A percentile compares a stretch with the other conserved stretches of the same genome.
These are phyloP conservation scores for Penicillium psychrofluorescens DNA, from an alignment of 495 filamentous ascomycete species.

Conservation along the genomic window DNA sequence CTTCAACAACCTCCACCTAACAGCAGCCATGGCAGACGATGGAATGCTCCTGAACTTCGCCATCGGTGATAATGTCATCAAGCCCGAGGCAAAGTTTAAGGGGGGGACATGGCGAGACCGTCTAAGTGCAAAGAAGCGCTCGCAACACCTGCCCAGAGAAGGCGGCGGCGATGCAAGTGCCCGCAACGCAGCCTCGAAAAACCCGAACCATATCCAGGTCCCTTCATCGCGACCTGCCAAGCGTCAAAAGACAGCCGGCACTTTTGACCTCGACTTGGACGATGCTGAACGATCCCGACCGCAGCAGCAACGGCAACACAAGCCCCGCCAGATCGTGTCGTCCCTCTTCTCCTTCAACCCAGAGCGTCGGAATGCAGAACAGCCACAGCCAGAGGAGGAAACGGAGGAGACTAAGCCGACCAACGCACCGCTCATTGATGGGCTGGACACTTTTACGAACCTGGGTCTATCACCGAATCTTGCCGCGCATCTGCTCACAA, in stretches of 20 bases:
- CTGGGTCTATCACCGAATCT: slow-evolving; percentile 72
- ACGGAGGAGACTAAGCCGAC: slow-evolving; percentile 63
- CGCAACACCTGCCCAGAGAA: slow-evolving; percentile 42
- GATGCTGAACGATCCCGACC: slow-evolving; percentile 8
- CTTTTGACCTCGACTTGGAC: slow-evolving; percentile 4
- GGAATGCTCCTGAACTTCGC: slow-evolving; percentile 92
- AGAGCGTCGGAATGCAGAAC: slow-evolving; percentile 47
- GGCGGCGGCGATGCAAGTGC: slow-evolving; percentile 9
- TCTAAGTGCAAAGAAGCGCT: slow-evolving; percentile 67
- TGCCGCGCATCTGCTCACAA: slow-evolving; percentile 74
- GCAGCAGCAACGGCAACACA: slow-evolving; percentile 18
- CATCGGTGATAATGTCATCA: slow-evolving; percentile 53
- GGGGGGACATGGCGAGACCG: slow-evolving; percentile 91
- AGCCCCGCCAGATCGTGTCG: slow-evolving; percentile 61
- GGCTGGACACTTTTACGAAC: slow-evolving; percentile 72
- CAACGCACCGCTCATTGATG: slow-evolving; percentile 86
- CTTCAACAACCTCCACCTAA: neutral
- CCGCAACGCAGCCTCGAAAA: slow-evolving; percentile 16
- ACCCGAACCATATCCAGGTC: slow-evolving; percentile 35
- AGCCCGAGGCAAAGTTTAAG: slow-evolving; percentile 63
- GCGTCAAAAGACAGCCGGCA: slow-evolving; percentile 28
- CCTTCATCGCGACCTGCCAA: slow-evolving; percentile 28
- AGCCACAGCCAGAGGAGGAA: slow-evolving; percentile 34
- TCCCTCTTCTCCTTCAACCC: slow-evolving; percentile 91
- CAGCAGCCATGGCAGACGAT: slow-evolving; percentile 73